Evolutionary conservation across 108 stramenopile species (phyloP), one percentile per base, ranked within the genome.

Genomic region (Skeletonema grethae): DNA sequence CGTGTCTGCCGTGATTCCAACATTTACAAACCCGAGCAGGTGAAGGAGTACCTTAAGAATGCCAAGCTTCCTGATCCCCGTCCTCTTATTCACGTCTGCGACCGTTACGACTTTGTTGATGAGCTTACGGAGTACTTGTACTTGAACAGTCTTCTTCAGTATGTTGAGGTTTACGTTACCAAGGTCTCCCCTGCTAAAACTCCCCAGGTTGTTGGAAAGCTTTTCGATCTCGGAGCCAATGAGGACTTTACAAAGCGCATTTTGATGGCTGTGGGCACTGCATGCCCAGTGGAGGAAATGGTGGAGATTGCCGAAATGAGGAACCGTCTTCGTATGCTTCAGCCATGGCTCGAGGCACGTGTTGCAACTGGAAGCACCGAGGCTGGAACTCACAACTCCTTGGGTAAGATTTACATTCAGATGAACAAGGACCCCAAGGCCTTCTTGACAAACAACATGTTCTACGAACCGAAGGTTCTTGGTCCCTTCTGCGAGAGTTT

Each of bases 341-440:
- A 99, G 80, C 93, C 96, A 11, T 99, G 98, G 97, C 97, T 99
- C 53, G 99, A 99, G 85, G 97, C 97, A 16, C 95, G 97, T 73
- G 96, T 99, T 36, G 96, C 99, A 35, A 98, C 97, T 69, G 99
- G 99, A 71, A 97, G 98, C 83, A 98, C 97, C 6, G 98, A 99
- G 82, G 91, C 97, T 57, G 97, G 97, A 59, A 98, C 98, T 13
- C 99, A 99, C 95, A 99, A 99, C 69, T 97, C 98, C 46, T 91
- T 99, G 31, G 99, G 99, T 73, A 99, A 99, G 98, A 99, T 99
- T 86, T 99, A 99, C 92, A 95, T 99, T 53, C 97, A 97, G 28
- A 85, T 98, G 67, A 99, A 99, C 86, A 91, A 94, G 65, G 99
- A 99, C 71, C 98, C 99, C 10, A 93, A 96, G 82, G 87, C 94